phyloP scores from a whole-genome alignment of 495 filamentous ascomycete genomes.

The Neurospora pannonica region DNA sequence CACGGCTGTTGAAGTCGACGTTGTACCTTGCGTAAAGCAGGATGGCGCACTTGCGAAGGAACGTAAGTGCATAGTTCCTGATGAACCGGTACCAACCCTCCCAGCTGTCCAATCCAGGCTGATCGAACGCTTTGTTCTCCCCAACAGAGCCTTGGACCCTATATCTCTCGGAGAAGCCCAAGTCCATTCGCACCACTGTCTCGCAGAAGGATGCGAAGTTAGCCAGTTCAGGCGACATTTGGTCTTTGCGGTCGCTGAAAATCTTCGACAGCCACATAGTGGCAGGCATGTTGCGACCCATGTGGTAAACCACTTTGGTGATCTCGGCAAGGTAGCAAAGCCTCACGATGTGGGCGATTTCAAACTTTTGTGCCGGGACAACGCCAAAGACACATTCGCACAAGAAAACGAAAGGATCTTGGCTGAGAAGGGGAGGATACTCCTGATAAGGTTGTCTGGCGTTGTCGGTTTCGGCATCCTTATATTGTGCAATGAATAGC shows the following conservation, averaged over 20 bases:
- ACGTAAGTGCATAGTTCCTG: conserved; percentile 75
- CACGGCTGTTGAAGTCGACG: conserved; percentile 72
- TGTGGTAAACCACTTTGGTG: conserved; percentile 57
- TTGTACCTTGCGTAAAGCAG: conserved; percentile 83
- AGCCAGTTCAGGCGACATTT: conserved; percentile 27
- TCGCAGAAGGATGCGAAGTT: conserved; percentile 38
- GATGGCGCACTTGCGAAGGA: conserved; percentile 77
- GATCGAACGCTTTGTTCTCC: conserved; percentile 32
- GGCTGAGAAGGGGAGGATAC: conserved; percentile 57
- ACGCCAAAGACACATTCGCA: conserved; percentile 61
- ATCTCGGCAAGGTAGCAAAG: conserved; percentile 91
- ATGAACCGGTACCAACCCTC: conserved; percentile 39
- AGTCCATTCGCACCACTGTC: conserved; percentile 21
- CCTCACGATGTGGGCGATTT: conserved; percentile 73
- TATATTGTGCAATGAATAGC: conserved; percentile 56
- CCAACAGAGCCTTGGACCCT: conserved; percentile 5
- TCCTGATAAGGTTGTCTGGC: conserved; percentile 28
- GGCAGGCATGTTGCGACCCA: conserved; percentile 37
- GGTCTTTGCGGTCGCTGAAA: conserved; percentile 13
- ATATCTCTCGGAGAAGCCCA: conserved; percentile 8
- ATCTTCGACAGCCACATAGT: conserved; percentile 30
- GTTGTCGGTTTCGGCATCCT: conserved; percentile 22
- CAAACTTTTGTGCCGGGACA: conserved; percentile 40
- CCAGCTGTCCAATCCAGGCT: conserved; percentile 32
- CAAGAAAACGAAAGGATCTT: conserved; percentile 85